Percentiles rank a stretch among this genome's conserved stretches.
phyloP scores from a whole-genome alignment of 2,329 filamentous ascomycete species.

The Cordyceps tenuipes region DNA sequence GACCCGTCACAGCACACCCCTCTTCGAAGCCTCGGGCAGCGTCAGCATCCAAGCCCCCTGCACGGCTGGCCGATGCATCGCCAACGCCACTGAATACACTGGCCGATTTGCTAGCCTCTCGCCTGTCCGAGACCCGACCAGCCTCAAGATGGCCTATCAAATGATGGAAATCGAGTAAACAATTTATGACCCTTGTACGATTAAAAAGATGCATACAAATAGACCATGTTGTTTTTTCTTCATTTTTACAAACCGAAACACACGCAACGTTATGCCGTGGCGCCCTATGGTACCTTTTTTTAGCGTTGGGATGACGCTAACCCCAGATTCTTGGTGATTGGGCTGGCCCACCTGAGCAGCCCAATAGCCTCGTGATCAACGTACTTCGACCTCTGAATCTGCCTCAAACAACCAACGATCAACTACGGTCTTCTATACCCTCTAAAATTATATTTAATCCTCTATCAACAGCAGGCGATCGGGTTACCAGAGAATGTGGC shows the following conservation, averaged over 20 bases:
- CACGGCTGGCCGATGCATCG: neutral
- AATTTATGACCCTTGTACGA: neutral
- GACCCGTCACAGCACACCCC: conserved; percentile 5
- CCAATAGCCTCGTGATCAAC: conserved; percentile 4
- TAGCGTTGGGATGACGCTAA: neutral
- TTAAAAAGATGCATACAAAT: neutral
- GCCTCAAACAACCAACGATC: neutral
- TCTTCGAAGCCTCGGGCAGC: conserved; percentile 15
- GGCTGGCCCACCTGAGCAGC: conserved; percentile 4
- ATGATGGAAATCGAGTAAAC: conserved; percentile 1
- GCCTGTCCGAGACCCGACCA: conserved; percentile 10
- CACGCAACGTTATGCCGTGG: neutral
- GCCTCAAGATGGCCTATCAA: conserved; percentile 8
- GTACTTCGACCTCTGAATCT: neutral
- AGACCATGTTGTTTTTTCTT: neutral
- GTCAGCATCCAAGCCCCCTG: conserved; percentile 13
- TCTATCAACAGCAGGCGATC: neutral
- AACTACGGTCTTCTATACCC: neutral
- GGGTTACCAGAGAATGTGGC: neutral
- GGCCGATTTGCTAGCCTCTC: conserved; percentile 12
- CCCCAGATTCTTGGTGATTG: neutral
- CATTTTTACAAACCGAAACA: neutral
- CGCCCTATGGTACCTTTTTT: neutral
- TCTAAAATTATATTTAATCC: neutral
- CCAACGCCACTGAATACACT: conserved; percentile 12